Conservation (phyloP, 345 rosid genomes). For the Clarkia xantiana region DNA sequence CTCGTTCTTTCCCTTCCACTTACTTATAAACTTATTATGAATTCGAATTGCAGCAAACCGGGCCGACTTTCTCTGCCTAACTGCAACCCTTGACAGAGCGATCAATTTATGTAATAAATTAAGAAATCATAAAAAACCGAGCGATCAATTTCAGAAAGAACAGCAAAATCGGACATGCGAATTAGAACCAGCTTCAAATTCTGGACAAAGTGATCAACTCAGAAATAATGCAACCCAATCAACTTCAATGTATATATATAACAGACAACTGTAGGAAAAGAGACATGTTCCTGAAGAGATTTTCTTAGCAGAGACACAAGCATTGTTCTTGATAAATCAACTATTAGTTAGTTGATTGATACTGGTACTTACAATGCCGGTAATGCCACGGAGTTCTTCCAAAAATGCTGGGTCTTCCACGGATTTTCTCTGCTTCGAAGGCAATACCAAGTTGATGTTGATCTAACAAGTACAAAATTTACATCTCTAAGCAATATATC, state of each 20-base stretch:
- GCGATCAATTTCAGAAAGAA: too few species aligned
- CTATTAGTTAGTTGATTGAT: slow-evolving; percentile 44
- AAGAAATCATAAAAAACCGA: too few species aligned
- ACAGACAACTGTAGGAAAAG: background rate
- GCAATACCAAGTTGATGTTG: background rate
- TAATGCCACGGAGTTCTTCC: slow-evolving; percentile 74
- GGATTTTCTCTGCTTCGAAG: slow-evolving; percentile 29
- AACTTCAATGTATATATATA: background rate
- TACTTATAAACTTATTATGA: slow-evolving; percentile 76
- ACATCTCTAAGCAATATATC: too few species aligned
- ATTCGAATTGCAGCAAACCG: slow-evolving; percentile 69
- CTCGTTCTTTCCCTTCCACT: slow-evolving; percentile 82
- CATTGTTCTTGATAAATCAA: slow-evolving; percentile 56
- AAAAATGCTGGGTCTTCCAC: slow-evolving; percentile 32
- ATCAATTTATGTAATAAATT: too few species aligned
- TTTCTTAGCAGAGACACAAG: slow-evolving; percentile 65
- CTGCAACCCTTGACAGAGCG: slow-evolving; percentile 53
- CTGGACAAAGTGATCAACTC: slow-evolving; percentile 10
- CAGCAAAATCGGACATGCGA: too few species aligned
- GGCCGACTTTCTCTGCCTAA: slow-evolving; percentile 41
- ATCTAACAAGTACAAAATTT: too few species aligned
- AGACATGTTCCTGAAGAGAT: slow-evolving; percentile 84
- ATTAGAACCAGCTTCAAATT: too few species aligned
- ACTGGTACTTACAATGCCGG: slow-evolving; percentile 47
- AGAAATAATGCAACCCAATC: slow-evolving; percentile 6